A percentile compares a stretch with the other conserved stretches of the same genome.
Conservation (phyloP, 176 grass and related monocot genomes). For the Dendrocalamus sinicus region DNA sequence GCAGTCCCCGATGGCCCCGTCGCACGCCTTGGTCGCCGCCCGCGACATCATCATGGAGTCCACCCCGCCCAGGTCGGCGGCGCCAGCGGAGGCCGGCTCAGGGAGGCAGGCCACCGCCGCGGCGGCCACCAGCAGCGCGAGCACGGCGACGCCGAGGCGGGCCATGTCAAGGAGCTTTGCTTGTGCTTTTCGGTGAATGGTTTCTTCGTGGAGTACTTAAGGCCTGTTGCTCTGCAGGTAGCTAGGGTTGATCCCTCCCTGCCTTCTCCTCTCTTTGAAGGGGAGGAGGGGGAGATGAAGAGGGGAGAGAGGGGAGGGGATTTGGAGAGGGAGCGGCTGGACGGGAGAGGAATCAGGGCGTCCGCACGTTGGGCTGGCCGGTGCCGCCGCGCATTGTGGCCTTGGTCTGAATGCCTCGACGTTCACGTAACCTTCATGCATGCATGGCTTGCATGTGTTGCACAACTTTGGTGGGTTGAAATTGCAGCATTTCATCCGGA, state of each 20-base stretch:
- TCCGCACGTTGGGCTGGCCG: slow-evolving; percentile 18
- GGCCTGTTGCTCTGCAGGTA: background rate
- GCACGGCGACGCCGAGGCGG: slow-evolving; percentile 37
- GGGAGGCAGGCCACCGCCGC: slow-evolving; percentile 21
- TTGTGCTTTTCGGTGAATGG: background rate
- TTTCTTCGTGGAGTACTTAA: background rate
- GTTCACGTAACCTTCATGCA: background rate
- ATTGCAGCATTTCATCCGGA: background rate
- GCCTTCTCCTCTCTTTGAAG: slow-evolving; percentile 42
- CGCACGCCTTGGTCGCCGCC: background rate
- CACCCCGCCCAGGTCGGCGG: background rate
- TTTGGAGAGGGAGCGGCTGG: slow-evolving; percentile 24
- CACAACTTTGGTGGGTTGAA: background rate
- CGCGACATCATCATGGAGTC: background rate
- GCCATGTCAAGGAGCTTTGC: slow-evolving; percentile 32
- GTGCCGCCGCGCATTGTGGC: slow-evolving; percentile 33
- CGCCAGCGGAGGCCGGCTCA: background rate
- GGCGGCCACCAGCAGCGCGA: slow-evolving; percentile 47
- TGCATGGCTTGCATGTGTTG: background rate
- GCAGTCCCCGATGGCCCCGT: slow-evolving; percentile 53
- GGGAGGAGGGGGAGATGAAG: slow-evolving; percentile 38
- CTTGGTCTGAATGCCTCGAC: background rate
- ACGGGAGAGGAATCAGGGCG: slow-evolving; percentile 28
- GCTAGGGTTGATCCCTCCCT: slow-evolving; percentile 17
- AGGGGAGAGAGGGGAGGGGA: slow-evolving; percentile 16